Evolutionary conservation across 225 moss, liverwort and hornwort species (phyloP).

Genomic region (Physcomitrium patens): DNA sequence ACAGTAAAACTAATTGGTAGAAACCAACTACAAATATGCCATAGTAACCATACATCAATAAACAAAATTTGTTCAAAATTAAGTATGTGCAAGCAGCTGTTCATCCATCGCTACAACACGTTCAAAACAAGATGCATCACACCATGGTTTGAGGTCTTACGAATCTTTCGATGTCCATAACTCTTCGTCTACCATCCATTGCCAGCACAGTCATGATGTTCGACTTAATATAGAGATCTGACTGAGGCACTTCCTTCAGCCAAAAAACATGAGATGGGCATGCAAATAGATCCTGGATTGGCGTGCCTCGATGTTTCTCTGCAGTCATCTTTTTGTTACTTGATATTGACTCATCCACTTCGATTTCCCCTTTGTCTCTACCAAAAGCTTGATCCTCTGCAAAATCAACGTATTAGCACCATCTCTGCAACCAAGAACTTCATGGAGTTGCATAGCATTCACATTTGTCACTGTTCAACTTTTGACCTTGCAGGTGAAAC

Average conservation of each 20-base stretch:
- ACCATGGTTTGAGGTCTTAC: slow-evolving; percentile 44
- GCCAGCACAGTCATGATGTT: slow-evolving; percentile 92
- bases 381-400: slow-evolving; percentile 42
- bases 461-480: slow-evolving; percentile 23
- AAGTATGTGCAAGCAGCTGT: background rate
- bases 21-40: background rate
- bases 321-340: slow-evolving; percentile 33
- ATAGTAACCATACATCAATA: background rate
- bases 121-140: slow-evolving; percentile 25
- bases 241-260: slow-evolving; percentile 77
- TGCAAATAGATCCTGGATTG: slow-evolving; percentile 50
- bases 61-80: background rate
- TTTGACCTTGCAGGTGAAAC: slow-evolving; percentile 1
- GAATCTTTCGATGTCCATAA: slow-evolving; percentile 90
- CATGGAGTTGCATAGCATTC: slow-evolving; percentile 12
- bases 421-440: slow-evolving; percentile 31
- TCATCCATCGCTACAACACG: slow-evolving; percentile 10
- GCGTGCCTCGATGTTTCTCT: slow-evolving; percentile 44
- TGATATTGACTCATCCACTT: slow-evolving; percentile 37
- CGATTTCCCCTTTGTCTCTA: slow-evolving; percentile 37
- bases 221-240: slow-evolving; percentile 79
- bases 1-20: background rate
- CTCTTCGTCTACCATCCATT: slow-evolving; percentile 98
- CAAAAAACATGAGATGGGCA: slow-evolving; percentile 87
- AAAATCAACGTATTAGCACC: slow-evolving; percentile 23